Evolutionary conservation across 2,329 filamentous ascomycete species (phyloP), one percentile per base, ranked within the genome.

Genomic region (Botrytis fabae): DNA sequence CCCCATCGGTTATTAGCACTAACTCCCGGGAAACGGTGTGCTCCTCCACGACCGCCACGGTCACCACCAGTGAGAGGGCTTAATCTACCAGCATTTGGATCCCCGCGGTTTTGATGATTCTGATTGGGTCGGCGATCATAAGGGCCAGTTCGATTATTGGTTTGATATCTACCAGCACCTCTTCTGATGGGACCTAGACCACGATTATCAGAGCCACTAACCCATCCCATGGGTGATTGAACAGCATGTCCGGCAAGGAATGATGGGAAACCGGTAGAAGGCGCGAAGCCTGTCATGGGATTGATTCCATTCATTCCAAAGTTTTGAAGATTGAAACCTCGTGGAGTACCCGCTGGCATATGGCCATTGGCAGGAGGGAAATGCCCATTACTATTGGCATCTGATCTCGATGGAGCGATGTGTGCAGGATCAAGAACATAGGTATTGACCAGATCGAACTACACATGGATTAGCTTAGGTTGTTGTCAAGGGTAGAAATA

Each of bases 361-460:
- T 95, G 93, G 32, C 91, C 90, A 78, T 92, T 93, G 65, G 89
- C 87, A 60, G 94, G 89, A 1, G 95, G 94, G 86, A 98, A 98
- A 83, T 98, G 95, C 1, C 95, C 95, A 79, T 98, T 98, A 78
- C 93, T 97, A 80, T 97, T 98, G 54, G 95, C 93, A 84, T 99
- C 94, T 28, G 95, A 96, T 73, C 95, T 89, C 18, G 95, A 97
- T 1, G 96, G 94, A 51, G 94, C 94, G 81, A 99, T 98, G 79
- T 97, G 95, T 18, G 95, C 91, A 59, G 96, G 96, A 80, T 99
- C 96, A 62, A 97, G 86, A 46, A 98, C 94, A 80, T 99, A 99
- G 44, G 92, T 90, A 81, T 99, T 99, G 80, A 99, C 93, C 25
- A 98, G 90, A 73, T 92, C 88, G 78, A 97, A 91, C 94, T 97